Base-by-base conservation (phyloP, 2,329 filamentous ascomycete species). In the Aureobasidium melanogenum region DNA sequence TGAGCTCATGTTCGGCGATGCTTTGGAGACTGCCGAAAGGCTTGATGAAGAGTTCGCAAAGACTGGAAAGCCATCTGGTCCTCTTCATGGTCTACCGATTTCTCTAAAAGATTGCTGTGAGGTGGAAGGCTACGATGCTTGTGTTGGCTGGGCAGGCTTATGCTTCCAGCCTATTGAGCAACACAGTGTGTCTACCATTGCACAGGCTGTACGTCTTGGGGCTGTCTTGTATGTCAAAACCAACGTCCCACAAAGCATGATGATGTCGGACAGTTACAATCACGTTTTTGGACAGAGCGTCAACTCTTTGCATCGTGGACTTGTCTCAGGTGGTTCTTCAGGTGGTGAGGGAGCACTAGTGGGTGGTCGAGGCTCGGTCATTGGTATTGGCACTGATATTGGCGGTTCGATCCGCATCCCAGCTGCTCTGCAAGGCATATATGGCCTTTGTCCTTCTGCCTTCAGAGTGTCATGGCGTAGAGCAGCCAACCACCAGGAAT, bases 271-370 rank as follows among this genome's bases (percentile, higher is more conserved):
- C 66, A 81, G 79, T 2, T 74, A 71, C 59, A 79, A 69, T 54
- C 82, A 81, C 63, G 64, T 82, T 22, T 81, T 79, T 61, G 80
- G 80, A 2, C 72, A 75, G 0, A 84, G 82, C 0, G 74, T 78
- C 10, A 84, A 84, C 65, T 82, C 82, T 0, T 77, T 76, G 67
- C 83, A 84, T 67, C 73, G 72, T 1, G 74, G 71, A 1, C 68
- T 84, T 26, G 80, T 80, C 0, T 67, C 75, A 19, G 82, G 82
- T 6, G 82, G 82, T 2, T 80, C 77, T 4, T 81, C 79, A 7
- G 82, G 83, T 44, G 82, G 82, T 47, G 82, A 85, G 70, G 81
- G 81, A 1, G 81, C 82, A 0, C 69, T 84, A 3, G 61, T 83
- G 14, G 82, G 76, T 1, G 71, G 83, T 26, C 70, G 76, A 24